Evolutionary conservation across 805 yeast genomes (phyloP).

Genomic region (Saccharomycopsis oosterbeekiorum): DNA sequence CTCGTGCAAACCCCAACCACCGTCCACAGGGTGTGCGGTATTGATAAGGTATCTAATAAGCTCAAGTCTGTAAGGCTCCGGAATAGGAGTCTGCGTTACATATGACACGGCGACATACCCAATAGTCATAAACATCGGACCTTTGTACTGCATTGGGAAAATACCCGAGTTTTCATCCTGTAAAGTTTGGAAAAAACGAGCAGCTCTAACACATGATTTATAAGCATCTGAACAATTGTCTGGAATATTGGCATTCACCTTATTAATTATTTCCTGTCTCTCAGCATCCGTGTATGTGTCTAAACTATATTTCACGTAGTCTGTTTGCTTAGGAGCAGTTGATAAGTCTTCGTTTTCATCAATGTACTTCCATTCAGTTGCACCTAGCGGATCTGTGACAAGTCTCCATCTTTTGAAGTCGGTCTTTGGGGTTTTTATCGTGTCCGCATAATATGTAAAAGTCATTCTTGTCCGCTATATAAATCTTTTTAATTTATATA

Average conservation of each 20-base stretch:
- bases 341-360: constrained; percentile 28
- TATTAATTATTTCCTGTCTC: constrained; percentile 22
- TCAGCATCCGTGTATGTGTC: constrained; percentile 15
- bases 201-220: constrained; percentile 66
- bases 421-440: constrained; percentile 53
- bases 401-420: constrained; percentile 73
- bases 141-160: constrained; percentile 88
- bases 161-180: constrained; percentile 73
- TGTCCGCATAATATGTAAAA: constrained; percentile 31
- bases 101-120: constrained; percentile 76
- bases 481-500: not conserved
- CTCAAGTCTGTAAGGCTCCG: constrained; percentile 57
- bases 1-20: constrained; percentile 98
- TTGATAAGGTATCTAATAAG: constrained; percentile 81
- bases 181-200: constrained; percentile 52
- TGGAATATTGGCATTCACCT: constrained; percentile 22
- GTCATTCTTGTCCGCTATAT: not conserved
- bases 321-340: constrained; percentile 38
- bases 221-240: constrained; percentile 31
- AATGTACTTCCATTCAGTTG: constrained; percentile 72
- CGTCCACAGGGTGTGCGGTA: constrained; percentile 92
- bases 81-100: constrained; percentile 57
- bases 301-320: constrained; percentile 41
- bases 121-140: constrained; percentile 95
- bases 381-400: constrained; percentile 58